These are phyloP conservation scores for Thuja plicata DNA, from an alignment of 83 land plant species.

Conservation along the genomic window DNA sequence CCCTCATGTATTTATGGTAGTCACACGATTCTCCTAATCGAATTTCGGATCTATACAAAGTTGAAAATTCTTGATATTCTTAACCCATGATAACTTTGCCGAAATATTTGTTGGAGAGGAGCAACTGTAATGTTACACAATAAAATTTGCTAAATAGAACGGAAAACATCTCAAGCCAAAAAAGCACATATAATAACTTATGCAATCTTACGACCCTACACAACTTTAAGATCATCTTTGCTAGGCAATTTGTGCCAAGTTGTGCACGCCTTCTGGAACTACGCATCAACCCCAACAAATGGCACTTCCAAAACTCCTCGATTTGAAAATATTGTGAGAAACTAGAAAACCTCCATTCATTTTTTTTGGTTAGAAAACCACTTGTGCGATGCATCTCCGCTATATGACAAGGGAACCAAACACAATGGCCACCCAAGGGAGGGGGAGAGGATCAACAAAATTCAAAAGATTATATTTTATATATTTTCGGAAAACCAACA, in stretches of 20 bases:
- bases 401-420: not conserved
- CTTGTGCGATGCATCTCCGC: not conserved
- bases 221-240: not conserved
- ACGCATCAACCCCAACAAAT: not conserved
- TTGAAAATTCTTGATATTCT: not conserved
- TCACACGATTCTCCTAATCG: too few species aligned
- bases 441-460: too few species aligned
- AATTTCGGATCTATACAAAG: too few species aligned
- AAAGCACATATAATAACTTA: not conserved
- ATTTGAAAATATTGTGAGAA: not conserved
- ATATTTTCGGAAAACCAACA: too few species aligned
- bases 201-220: not conserved
- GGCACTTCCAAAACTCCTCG: not conserved
- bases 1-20: too few species aligned
- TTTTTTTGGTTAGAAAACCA: not conserved
- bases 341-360: not conserved
- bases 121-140: not conserved
- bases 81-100: not conserved
- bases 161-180: not conserved
- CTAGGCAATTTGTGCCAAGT: not conserved
- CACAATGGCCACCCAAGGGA: too few species aligned
- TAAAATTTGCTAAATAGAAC: not conserved
- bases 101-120: not conserved
- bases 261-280: not conserved
- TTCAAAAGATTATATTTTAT: too few species aligned